Conservation (phyloP, 1,284 basidiomycete genomes). For the Malassezia caprae region DNA sequence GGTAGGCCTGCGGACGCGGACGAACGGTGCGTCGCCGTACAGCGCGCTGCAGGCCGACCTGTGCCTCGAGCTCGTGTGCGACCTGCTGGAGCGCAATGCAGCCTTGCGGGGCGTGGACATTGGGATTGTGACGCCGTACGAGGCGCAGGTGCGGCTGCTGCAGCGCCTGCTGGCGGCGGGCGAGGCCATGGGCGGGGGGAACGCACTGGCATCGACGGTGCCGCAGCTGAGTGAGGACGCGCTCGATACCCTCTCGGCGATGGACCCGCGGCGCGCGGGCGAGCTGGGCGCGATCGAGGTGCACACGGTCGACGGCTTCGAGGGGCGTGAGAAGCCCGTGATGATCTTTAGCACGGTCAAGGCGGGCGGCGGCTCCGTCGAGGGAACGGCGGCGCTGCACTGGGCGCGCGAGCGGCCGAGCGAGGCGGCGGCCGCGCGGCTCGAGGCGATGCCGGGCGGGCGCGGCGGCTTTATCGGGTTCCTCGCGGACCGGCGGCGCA, state of each 20-base stretch:
- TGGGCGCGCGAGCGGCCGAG: constrained; percentile 8
- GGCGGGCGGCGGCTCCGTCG: constrained; percentile 49
- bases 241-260: constrained; percentile 5
- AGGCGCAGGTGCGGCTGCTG: constrained; percentile 33
- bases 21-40: constrained; percentile 22
- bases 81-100: constrained; percentile 30
- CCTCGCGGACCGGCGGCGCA: constrained; percentile 81
- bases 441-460: constrained; percentile 48
- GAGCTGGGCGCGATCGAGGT: constrained; percentile 61
- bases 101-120: constrained; percentile 31
- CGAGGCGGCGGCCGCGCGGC: constrained; percentile 2
- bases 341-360: constrained; percentile 86
- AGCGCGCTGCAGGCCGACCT: constrained; percentile 32
- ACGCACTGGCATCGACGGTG: not conserved
- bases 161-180: constrained; percentile 26
- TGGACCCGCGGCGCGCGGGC: constrained; percentile 12
- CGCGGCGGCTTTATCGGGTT: constrained; percentile 63
- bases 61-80: constrained; percentile 43
- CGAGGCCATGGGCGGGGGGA: constrained; percentile 1
- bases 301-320: constrained; percentile 85
- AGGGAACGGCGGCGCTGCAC: constrained; percentile 61
- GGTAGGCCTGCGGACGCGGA: not conserved
- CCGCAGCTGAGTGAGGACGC: constrained; percentile 8
- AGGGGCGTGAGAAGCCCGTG: constrained; percentile 91
- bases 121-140: constrained; percentile 43